These are phyloP conservation scores for Mrakia hoshinonis DNA, from an alignment of 768 basidiomycete genomes.

Conservation along the genomic window DNA sequence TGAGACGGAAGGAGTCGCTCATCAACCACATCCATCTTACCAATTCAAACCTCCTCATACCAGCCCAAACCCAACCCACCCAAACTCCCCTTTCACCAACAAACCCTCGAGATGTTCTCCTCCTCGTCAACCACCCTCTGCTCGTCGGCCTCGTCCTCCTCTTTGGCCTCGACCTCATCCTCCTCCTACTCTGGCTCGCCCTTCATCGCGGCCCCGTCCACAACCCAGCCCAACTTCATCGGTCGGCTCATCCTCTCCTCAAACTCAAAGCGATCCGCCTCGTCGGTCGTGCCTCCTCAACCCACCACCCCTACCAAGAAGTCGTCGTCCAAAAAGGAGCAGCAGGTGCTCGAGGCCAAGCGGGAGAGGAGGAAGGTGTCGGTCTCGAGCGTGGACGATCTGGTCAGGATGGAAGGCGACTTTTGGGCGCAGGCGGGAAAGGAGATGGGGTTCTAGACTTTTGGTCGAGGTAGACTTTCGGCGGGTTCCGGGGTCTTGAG, in stretches of 20 bases:
- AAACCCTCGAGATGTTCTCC: not conserved
- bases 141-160: no score
- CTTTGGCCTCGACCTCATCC: not conserved
- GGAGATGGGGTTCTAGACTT: not conserved
- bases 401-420: not conserved
- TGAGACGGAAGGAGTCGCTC: not conserved
- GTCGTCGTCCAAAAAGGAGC: not conserved
- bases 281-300: not conserved
- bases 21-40: not conserved
- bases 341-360: not conserved
- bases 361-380: slow-evolving; percentile 5
- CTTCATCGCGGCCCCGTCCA: not conserved
- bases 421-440: not conserved
- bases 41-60: not conserved
- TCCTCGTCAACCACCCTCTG: not conserved
- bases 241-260: slow-evolving; percentile 1
- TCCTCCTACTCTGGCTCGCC: not conserved
- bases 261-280: not conserved
- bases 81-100: not conserved
- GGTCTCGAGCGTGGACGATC: not conserved
- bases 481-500: no score
- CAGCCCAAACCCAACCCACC: not conserved
- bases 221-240: not conserved
- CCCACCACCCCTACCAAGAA: not conserved
- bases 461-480: no score